phyloP scores from a whole-genome alignment of 2,329 filamentous ascomycete species.

The Didymosphaeria variabile region DNA sequence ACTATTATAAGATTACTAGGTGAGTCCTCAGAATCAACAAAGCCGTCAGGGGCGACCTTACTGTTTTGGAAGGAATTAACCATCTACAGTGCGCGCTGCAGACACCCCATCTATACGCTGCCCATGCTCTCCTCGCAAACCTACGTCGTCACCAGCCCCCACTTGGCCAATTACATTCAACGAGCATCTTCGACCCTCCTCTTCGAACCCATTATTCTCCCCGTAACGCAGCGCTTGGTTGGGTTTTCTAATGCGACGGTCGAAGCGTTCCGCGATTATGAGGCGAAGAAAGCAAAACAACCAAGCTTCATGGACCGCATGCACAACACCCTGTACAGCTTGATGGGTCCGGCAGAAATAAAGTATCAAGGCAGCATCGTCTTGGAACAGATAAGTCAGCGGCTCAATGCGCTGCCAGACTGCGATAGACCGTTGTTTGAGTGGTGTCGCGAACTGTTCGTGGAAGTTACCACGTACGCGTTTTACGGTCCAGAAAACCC shows the following conservation, averaged over 20 bases:
- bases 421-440: constrained; percentile 20
- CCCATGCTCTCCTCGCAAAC: constrained; percentile 56
- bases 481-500: constrained; percentile 58
- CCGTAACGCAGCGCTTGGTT: constrained; percentile 52
- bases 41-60: not conserved
- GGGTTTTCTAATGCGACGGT: constrained; percentile 43
- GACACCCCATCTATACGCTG: constrained; percentile 54
- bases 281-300: constrained; percentile 36
- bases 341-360: constrained; percentile 45
- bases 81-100: constrained; percentile 24
- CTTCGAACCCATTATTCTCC: constrained; percentile 54
- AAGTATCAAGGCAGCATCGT: constrained; percentile 3
- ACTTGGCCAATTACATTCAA: constrained; percentile 51
- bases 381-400: constrained; percentile 19
- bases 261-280: constrained; percentile 36
- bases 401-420: constrained; percentile 27
- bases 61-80: not conserved
- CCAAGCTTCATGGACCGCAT: constrained; percentile 42
- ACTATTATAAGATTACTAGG: constrained; percentile 6
- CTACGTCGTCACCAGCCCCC: constrained; percentile 57
- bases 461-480: constrained; percentile 47
- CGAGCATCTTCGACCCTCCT: constrained; percentile 52
- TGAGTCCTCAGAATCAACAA: not conserved
- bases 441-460: not conserved
- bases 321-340: constrained; percentile 47